Conservation (phyloP, 257 asterid genomes). For the Lantana camara region DNA sequence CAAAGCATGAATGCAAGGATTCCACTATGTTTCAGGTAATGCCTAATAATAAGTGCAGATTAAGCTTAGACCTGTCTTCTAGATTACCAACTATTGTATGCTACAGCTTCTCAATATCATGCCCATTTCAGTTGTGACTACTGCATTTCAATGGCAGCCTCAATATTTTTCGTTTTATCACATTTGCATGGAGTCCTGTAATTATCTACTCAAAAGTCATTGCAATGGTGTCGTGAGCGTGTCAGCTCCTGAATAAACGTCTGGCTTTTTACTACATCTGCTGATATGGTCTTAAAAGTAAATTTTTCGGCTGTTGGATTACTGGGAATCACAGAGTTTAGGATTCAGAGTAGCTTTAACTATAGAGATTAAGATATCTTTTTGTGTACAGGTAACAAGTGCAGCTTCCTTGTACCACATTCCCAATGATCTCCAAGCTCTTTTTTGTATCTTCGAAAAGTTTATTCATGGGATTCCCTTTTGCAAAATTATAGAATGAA, state of each 20-base stretch:
- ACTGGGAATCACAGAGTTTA: not conserved
- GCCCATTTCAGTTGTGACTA: slow-evolving; percentile 23
- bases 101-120: slow-evolving; percentile 20
- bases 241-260: no score
- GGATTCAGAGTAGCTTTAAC: not conserved
- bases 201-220: slow-evolving; percentile 7
- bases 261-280: no score
- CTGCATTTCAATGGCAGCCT: slow-evolving; percentile 20
- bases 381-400: not conserved
- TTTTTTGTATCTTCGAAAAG: not conserved
- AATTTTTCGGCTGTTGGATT: slow-evolving; percentile 5
- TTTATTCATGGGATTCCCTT: not conserved
- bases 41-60: slow-evolving; percentile 17
- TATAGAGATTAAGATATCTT: not conserved
- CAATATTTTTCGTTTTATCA: slow-evolving; percentile 5
- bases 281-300: not conserved
- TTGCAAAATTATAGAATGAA: not conserved
- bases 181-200: slow-evolving; percentile 12
- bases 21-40: slow-evolving; percentile 83
- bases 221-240: slow-evolving; percentile 4
- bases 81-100: slow-evolving; percentile 13
- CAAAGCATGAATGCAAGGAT: slow-evolving; percentile 83
- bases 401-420: not conserved
- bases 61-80: slow-evolving; percentile 25
- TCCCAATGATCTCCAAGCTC: not conserved